These are phyloP conservation scores for Tripterygium wilfordii DNA, from an alignment of 177 flowering plant species.

Conservation along the genomic window DNA sequence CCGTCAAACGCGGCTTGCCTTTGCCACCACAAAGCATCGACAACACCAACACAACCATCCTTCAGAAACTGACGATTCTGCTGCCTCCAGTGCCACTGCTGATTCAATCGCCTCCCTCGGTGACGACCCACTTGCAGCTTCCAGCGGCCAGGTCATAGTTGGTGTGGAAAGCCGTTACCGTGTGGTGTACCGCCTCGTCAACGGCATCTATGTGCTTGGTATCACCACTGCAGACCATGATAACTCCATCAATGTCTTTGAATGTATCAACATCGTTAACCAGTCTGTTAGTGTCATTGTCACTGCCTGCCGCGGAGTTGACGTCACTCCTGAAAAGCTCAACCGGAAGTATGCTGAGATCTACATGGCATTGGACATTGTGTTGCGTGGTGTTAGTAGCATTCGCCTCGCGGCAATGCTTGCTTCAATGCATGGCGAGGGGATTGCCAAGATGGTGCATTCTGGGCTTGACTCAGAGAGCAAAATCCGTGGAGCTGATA, in stretches of 20 bases:
- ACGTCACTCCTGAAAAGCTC: constrained; percentile 90
- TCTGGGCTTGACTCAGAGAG: constrained; percentile 69
- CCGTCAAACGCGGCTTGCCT: constrained; percentile 74
- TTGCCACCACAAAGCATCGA: constrained; percentile 37
- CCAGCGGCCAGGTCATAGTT: constrained; percentile 85
- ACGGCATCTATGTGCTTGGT: constrained; percentile 78
- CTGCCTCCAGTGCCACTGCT: constrained; percentile 25
- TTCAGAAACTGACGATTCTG: constrained; percentile 39
- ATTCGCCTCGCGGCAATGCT: constrained; percentile 83
- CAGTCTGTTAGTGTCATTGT: constrained; percentile 90
- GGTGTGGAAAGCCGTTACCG: constrained; percentile 89
- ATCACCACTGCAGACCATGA: constrained; percentile 72
- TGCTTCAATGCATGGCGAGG: constrained; percentile 77
- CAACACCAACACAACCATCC: constrained; percentile 35
- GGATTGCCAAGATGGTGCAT: constrained; percentile 91
- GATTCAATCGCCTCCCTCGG: constrained; percentile 56
- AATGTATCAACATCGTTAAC: constrained; percentile 79
- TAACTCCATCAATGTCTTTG: constrained; percentile 65
- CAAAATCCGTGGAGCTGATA: constrained; percentile 79
- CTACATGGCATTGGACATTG: constrained; percentile 91
- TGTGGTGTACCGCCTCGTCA: constrained; percentile 83
- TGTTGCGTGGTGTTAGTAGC: constrained; percentile 73
- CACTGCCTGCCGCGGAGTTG: constrained; percentile 95
- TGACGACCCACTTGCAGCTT: constrained; percentile 89
- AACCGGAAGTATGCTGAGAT: constrained; percentile 77